phyloP scores from a whole-genome alignment of 169 alveolate genomes.

The Plasmodium malariae region DNA sequence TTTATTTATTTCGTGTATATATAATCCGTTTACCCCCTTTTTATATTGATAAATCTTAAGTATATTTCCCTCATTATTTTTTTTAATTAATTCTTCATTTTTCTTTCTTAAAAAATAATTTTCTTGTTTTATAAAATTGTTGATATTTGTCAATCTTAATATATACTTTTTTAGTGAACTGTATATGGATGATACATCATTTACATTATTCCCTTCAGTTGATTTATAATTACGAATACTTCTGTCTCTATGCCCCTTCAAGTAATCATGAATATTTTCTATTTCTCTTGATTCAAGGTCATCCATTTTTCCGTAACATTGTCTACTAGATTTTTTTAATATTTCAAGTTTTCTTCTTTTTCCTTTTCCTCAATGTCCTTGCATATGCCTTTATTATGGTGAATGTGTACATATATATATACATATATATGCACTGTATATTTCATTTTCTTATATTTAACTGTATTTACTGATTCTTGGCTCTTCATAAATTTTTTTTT shows the following conservation, averaged over 20 bases:
- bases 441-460: not conserved
- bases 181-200: constrained; percentile 36
- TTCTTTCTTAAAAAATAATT: constrained; percentile 44
- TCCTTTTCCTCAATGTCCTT: not conserved
- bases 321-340: not conserved
- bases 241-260: constrained; percentile 32
- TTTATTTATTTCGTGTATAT: constrained; percentile 29
- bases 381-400: not conserved
- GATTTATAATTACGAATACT: not conserved
- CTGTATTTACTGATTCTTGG: not conserved
- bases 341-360: not conserved
- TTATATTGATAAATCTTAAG: not conserved
- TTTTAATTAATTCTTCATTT: constrained; percentile 53
- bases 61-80: constrained; percentile 1
- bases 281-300: constrained; percentile 34
- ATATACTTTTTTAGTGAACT: constrained; percentile 49
- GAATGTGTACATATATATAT: not conserved
- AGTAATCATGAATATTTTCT: constrained; percentile 47
- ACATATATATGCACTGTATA: not conserved
- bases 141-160: constrained; percentile 31
- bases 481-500: not conserved
- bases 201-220: constrained; percentile 5
- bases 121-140: constrained; percentile 60
- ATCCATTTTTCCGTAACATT: constrained; percentile 31
- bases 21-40: constrained; percentile 14